Evolutionary conservation across 257 asterid species (phyloP).

Genomic region (Paulownia fortunei): DNA sequence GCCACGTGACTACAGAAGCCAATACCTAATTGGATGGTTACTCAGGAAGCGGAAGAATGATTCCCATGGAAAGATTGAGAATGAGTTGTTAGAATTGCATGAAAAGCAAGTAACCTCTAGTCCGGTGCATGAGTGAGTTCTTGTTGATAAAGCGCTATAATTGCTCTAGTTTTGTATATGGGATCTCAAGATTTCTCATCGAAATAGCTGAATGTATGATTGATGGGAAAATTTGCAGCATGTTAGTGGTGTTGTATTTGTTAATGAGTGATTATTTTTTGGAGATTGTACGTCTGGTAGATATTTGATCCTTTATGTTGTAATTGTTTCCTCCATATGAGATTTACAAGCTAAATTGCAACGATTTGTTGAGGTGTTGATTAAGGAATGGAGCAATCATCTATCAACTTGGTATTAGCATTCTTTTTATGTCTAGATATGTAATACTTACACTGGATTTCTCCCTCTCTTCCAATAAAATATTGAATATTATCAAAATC

Average conservation of each 20-base stretch:
- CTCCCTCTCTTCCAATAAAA: conserved; percentile 35
- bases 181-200: conserved; percentile 38
- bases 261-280: neutral
- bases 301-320: neutral
- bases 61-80: conserved; percentile 36
- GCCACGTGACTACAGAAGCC: conserved; percentile 40
- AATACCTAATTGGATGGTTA: conserved; percentile 54
- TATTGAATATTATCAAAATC: conserved; percentile 30
- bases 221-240: neutral
- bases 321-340: conserved; percentile 20
- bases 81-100: conserved; percentile 38
- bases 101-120: conserved; percentile 38
- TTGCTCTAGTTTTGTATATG: conserved; percentile 54
- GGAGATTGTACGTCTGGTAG: conserved; percentile 4
- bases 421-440: conserved; percentile 8
- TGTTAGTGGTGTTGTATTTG: neutral
- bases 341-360: neutral
- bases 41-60: conserved; percentile 63
- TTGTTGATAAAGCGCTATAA: conserved; percentile 65
- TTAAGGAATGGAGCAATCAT: neutral
- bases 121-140: conserved; percentile 43
- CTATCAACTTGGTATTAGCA: neutral
- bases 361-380: conserved; percentile 10
- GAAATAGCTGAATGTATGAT: neutral
- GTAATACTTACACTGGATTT: conserved; percentile 15